Percentiles rank a stretch among this genome's conserved stretches.
These are phyloP conservation scores for Kluyveromyces dobzhanskii DNA, from an alignment of 805 yeast species.

Conservation along the genomic window DNA sequence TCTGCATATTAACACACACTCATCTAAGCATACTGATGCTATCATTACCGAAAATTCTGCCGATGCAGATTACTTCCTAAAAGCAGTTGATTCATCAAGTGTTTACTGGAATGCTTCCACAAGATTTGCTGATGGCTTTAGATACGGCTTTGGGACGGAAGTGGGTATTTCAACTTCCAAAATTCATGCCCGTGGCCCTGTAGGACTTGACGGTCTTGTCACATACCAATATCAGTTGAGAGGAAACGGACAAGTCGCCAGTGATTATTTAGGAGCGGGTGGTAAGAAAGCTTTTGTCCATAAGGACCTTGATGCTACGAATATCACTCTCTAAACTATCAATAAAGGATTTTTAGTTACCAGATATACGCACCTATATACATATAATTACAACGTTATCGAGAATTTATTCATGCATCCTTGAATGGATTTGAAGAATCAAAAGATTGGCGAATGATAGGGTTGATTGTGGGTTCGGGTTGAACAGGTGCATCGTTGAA, in stretches of 20 bases:
- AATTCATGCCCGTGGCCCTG: conserved; percentile 98
- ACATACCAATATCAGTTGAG: conserved; percentile 89
- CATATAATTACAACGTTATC: background rate
- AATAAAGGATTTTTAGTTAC: too few relatives aligned
- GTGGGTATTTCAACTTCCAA: conserved; percentile 96
- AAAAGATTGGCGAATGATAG: background rate
- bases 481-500: conserved; percentile 14
- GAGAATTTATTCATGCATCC: conserved; percentile 1
- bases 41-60: conserved; percentile 71
- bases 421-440: conserved; percentile 2
- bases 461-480: too few relatives aligned
- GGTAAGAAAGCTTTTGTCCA: conserved; percentile 75
- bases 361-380: too few relatives aligned
- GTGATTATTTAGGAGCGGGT: conserved; percentile 90
- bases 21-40: conserved; percentile 94
- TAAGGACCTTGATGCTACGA: conserved; percentile 42
- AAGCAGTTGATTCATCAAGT: conserved; percentile 89
- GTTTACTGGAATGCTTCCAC: conserved; percentile 98
- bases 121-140: conserved; percentile 95
- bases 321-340: conserved; percentile 19
- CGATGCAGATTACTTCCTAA: conserved; percentile 67
- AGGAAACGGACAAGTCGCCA: conserved; percentile 90
- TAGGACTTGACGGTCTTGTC: conserved; percentile 93
- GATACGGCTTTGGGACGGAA: conserved; percentile 98
- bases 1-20: conserved; percentile 76